Evolutionary conservation across 2,329 filamentous ascomycete species (phyloP).

Genomic region (Xenosphaeropsis pyriputrescens): DNA sequence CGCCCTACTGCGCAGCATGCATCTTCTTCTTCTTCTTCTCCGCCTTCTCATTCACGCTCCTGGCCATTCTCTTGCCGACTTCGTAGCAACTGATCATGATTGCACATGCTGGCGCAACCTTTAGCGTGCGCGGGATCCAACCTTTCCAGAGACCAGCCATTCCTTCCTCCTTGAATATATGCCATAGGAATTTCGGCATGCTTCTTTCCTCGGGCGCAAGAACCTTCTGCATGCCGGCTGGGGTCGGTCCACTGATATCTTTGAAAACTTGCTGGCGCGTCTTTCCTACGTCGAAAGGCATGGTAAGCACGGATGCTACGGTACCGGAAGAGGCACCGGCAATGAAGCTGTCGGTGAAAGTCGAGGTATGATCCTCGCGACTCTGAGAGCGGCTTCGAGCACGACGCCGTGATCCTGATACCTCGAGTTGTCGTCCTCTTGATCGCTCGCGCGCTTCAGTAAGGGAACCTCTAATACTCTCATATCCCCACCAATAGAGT

Average conservation of each 20-base stretch:
- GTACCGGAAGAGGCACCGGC: constrained; percentile 75
- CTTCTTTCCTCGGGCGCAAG: constrained; percentile 55
- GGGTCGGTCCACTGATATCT: constrained; percentile 27
- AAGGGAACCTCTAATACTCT: constrained; percentile 59
- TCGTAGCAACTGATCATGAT: constrained; percentile 99
- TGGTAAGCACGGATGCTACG: constrained; percentile 76
- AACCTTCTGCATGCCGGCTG: constrained; percentile 20
- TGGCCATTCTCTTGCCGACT: constrained; percentile 79
- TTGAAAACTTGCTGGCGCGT: constrained; percentile 78
- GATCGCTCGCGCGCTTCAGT: constrained; percentile 49
- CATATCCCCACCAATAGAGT: constrained; percentile 97
- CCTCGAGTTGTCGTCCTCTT: constrained; percentile 25
- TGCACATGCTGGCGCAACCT: constrained; percentile 90
- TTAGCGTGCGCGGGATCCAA: constrained; percentile 82
- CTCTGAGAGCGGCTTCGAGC: constrained; percentile 42
- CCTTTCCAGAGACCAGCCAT: constrained; percentile 71
- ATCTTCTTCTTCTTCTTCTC: constrained; percentile 12
- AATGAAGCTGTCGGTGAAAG: constrained; percentile 78
- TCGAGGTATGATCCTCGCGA: constrained; percentile 56
- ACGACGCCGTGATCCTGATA: constrained; percentile 22
- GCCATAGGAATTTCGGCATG: constrained; percentile 74
- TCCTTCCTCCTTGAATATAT: constrained; percentile 83
- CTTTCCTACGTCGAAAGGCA: constrained; percentile 95
- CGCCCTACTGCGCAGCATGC: neutral
- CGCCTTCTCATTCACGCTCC: constrained; percentile 49